phyloP scores from a whole-genome alignment of 805 yeast genomes.

The Priceomyces carsonii region DNA sequence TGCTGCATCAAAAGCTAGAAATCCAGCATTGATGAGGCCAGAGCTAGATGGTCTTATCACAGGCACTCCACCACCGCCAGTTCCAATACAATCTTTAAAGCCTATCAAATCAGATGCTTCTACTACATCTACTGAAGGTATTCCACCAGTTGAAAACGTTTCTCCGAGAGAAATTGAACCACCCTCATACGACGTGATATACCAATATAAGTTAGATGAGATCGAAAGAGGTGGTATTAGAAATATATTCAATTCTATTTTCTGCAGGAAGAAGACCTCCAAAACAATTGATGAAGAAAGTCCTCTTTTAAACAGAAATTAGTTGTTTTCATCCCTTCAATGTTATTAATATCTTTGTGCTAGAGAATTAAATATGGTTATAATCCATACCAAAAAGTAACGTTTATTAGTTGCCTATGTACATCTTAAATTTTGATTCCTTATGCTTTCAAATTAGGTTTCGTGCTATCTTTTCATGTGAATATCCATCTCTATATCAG shows the following conservation, averaged over 20 bases:
- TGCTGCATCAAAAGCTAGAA: conserved; percentile 48
- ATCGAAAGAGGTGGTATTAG: conserved; percentile 6
- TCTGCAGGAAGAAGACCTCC: neutral
- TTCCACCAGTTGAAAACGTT: conserved; percentile 18
- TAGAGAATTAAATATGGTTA: too few relatives aligned
- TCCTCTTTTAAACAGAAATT: conserved; percentile 3
- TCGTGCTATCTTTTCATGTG: conserved; percentile 15
- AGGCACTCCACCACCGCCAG: conserved; percentile 25
- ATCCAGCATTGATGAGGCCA: conserved; percentile 31
- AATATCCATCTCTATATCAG: conserved; percentile 27
- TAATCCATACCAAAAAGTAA: too few relatives aligned
- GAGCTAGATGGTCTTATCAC: conserved; percentile 33
- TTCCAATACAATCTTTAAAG: conserved; percentile 13
- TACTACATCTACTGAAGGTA: conserved; percentile 16
- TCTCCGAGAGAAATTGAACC: conserved; percentile 37
- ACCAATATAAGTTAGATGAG: conserved; percentile 23
- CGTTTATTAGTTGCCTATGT: too few relatives aligned
- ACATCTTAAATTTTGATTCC: too few relatives aligned
- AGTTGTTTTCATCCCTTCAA: neutral
- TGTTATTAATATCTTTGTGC: too few relatives aligned
- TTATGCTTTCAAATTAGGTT: too few relatives aligned
- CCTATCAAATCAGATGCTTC: conserved; percentile 25
- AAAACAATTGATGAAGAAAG: conserved; percentile 6
- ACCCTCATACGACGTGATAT: conserved; percentile 29
- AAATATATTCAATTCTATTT: neutral